A percentile compares a stretch with the other conserved stretches of the same genome.
These are phyloP conservation scores for Chlamydomonas applanata DNA, from an alignment of 139 green algal genomes.

Conservation along the genomic window DNA sequence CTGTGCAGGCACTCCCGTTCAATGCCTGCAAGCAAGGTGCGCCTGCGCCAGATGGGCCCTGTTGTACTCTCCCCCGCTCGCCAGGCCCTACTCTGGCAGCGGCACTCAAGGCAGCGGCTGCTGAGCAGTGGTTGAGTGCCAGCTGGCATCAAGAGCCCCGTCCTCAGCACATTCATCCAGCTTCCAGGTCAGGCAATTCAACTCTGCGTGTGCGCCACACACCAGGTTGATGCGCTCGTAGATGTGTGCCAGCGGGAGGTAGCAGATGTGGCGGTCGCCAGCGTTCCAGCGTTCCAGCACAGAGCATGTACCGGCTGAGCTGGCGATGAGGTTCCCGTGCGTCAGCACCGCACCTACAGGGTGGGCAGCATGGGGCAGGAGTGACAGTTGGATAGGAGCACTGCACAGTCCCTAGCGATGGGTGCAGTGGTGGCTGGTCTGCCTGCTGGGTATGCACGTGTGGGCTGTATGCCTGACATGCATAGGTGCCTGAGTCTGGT, in stretches of 20 bases:
- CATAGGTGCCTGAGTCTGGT: no score
- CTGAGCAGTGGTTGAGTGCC: no score
- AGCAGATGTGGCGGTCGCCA: slow-evolving; percentile 79
- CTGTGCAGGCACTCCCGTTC: no score
- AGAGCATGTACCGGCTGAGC: slow-evolving; percentile 51
- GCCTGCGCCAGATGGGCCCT: background rate
- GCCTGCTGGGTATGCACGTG: background rate
- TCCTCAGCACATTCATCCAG: background rate
- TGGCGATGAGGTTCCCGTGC: slow-evolving; percentile 78
- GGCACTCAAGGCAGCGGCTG: no score
- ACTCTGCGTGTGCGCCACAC: background rate
- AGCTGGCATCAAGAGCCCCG: no score
- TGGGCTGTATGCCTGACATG: no score
- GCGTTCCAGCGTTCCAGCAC: slow-evolving; percentile 33
- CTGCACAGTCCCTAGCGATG: no score
- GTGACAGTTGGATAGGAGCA: no score
- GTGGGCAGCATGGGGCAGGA: background rate
- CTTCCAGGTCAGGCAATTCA: background rate
- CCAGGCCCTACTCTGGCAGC: no score
- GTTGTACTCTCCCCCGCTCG: no score
- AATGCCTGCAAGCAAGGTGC: no score
- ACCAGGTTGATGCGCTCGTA: slow-evolving; percentile 84
- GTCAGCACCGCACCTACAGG: slow-evolving; percentile 74
- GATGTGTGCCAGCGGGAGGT: slow-evolving; percentile 94
- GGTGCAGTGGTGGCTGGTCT: background rate